Evolutionary conservation across 345 rosid species (phyloP).

Genomic region (Cardiospermum halicacabum): DNA sequence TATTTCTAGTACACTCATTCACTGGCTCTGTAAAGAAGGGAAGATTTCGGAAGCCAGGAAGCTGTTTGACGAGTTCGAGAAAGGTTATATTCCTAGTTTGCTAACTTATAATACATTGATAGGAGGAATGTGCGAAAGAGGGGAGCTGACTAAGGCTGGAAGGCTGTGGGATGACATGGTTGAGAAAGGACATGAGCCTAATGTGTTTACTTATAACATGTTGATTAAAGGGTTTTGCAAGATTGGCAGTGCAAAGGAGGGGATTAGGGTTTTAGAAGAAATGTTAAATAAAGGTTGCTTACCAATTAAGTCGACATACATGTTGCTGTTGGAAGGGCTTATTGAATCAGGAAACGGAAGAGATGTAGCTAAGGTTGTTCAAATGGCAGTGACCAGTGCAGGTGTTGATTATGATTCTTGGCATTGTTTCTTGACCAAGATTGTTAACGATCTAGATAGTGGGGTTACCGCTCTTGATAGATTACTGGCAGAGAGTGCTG

Average conservation of each 20-base stretch:
- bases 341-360: slow-evolving; percentile 36
- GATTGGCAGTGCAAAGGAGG: slow-evolving; percentile 65
- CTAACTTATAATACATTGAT: slow-evolving; percentile 75
- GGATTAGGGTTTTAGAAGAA: slow-evolving; percentile 60
- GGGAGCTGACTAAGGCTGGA: slow-evolving; percentile 67
- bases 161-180: slow-evolving; percentile 86
- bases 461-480: slow-evolving; percentile 30
- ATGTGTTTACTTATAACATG: slow-evolving; percentile 68
- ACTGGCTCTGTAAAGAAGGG: slow-evolving; percentile 84
- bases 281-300: slow-evolving; percentile 68
- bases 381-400: slow-evolving; percentile 42
- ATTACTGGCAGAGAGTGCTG: slow-evolving; percentile 29
- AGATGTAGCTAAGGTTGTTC: slow-evolving; percentile 44
- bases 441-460: slow-evolving; percentile 33
- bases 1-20: slow-evolving; percentile 66
- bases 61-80: slow-evolving; percentile 73
- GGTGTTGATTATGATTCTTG: slow-evolving; percentile 48
- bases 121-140: slow-evolving; percentile 74
- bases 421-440: slow-evolving; percentile 48
- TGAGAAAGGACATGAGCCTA: slow-evolving; percentile 68
- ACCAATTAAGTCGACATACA: slow-evolving; percentile 54
- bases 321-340: slow-evolving; percentile 49
- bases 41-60: slow-evolving; percentile 63
- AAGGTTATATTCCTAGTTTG: slow-evolving; percentile 61
- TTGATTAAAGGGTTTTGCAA: slow-evolving; percentile 66